Evolutionary conservation across 2,329 filamentous ascomycete genomes (phyloP).

Genomic region (Colletotrichum brevisporum): DNA sequence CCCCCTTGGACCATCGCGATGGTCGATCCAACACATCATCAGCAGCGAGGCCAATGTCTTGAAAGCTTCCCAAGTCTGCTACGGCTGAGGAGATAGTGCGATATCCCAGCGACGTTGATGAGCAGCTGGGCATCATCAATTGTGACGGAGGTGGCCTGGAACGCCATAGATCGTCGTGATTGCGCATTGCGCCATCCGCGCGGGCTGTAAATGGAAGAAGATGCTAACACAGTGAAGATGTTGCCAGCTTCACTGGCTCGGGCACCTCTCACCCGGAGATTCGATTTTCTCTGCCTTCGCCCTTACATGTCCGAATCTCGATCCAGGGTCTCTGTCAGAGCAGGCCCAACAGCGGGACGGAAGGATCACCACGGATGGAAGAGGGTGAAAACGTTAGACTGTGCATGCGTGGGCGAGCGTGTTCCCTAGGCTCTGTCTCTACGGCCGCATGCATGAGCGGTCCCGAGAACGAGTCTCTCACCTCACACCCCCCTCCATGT

Average conservation of each 20-base stretch:
- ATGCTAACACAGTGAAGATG: not conserved
- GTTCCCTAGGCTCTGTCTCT: too few relatives aligned
- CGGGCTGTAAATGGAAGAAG: not conserved
- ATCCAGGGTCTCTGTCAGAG: slow-evolving; percentile 1
- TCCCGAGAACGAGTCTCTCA: not conserved
- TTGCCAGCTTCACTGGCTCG: slow-evolving; percentile 10
- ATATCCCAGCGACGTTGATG: too few relatives aligned
- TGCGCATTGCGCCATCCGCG: slow-evolving; percentile 12
- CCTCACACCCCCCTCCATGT: not conserved
- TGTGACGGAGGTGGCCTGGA: slow-evolving; percentile 25
- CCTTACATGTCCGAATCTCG: slow-evolving; percentile 14
- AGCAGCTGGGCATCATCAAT: slow-evolving; percentile 7
- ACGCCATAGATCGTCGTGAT: slow-evolving; percentile 25
- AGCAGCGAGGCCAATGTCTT: not conserved
- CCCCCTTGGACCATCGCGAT: not conserved
- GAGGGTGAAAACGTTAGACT: not conserved
- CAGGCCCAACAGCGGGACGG: too few relatives aligned
- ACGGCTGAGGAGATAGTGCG: slow-evolving; percentile 3
- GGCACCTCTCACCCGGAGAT: slow-evolving; percentile 12
- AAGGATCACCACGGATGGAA: not conserved
- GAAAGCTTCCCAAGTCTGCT: not conserved
- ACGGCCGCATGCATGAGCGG: slow-evolving; percentile 11
- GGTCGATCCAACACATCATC: not conserved
- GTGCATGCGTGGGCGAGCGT: not conserved
- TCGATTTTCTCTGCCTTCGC: slow-evolving; percentile 2